Evolutionary conservation across 106 monocot genomes (phyloP).

Genomic region (Platanthera guangdongensis): DNA sequence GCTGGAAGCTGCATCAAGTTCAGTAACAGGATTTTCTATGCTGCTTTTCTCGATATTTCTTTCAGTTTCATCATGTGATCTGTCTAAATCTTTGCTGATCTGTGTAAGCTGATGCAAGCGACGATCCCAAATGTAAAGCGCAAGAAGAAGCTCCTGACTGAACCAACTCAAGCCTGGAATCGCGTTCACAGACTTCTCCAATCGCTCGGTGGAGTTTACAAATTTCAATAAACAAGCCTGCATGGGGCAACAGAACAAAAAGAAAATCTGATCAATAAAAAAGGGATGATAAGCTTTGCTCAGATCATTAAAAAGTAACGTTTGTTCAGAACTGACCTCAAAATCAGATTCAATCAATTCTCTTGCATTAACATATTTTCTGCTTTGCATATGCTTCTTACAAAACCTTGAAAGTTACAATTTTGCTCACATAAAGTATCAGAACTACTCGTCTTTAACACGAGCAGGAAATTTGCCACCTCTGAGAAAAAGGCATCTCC

Average conservation of each 20-base stretch:
- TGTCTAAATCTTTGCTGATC: constrained; percentile 8
- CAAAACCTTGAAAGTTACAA: constrained; percentile 7
- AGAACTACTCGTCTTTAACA: constrained; percentile 27
- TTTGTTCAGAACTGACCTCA: constrained; percentile 34
- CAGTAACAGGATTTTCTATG: constrained; percentile 7
- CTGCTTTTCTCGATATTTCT: constrained; percentile 7
- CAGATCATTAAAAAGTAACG: neutral
- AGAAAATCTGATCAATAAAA: neutral
- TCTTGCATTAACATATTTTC: constrained; percentile 67
- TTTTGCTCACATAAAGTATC: constrained; percentile 13
- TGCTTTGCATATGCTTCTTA: constrained; percentile 42
- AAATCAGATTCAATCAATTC: constrained; percentile 63
- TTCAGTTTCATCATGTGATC: constrained; percentile 9
- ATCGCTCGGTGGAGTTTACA: constrained; percentile 13
- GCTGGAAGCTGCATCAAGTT: constrained; percentile 5
- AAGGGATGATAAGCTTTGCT: neutral
- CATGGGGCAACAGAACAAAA: constrained; percentile 6
- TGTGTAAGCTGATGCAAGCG: constrained; percentile 50
- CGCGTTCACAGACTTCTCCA: constrained; percentile 21
- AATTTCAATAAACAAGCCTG: constrained; percentile 42
- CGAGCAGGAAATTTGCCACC: constrained; percentile 35
- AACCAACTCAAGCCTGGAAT: constrained; percentile 43
- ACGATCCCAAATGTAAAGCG: constrained; percentile 63
- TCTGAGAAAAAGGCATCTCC: constrained; percentile 48
- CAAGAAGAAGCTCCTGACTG: constrained; percentile 52